A percentile compares a stretch with the other conserved stretches of the same genome.
phyloP scores from a whole-genome alignment of 2,329 filamentous ascomycete genomes.

The Pestalotiopsis fici region DNA sequence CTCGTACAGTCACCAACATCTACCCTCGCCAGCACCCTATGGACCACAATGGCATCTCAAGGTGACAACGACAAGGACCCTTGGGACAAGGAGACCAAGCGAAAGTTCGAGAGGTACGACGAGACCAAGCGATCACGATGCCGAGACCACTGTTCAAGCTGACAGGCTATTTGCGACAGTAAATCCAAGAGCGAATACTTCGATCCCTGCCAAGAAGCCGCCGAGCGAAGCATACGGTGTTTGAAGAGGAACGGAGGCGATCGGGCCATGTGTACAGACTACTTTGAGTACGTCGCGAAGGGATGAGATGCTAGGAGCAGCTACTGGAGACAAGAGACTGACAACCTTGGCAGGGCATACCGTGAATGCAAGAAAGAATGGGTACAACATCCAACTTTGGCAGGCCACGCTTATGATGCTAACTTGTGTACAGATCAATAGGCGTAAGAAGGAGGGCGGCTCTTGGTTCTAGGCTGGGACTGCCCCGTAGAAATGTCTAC shows the following conservation, averaged over 20 bases:
- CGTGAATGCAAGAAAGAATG: conserved; percentile 93
- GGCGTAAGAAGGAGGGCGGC: conserved; percentile 30
- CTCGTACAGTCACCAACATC: not conserved
- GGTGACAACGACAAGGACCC: conserved; percentile 32
- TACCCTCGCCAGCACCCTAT: not conserved
- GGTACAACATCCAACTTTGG: conserved; percentile 52
- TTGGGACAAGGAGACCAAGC: conserved; percentile 61
- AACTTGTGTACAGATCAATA: conserved; percentile 26
- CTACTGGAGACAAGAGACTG: conserved; percentile 1
- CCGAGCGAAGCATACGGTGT: conserved; percentile 81
- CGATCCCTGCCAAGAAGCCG: conserved; percentile 94
- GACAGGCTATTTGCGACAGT: conserved; percentile 44
- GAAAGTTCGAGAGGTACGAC: conserved; percentile 65
- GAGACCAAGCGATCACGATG: not conserved
- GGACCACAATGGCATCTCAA: conserved; percentile 25
- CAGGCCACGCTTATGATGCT: not conserved
- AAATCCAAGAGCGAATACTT: conserved; percentile 89
- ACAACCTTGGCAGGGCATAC: conserved; percentile 67
- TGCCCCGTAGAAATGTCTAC: no score
- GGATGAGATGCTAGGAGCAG: not conserved
- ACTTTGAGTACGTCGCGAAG: conserved; percentile 76
- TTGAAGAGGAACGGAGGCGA: conserved; percentile 87
- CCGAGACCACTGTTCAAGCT: not conserved
- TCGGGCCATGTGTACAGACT: conserved; percentile 86
- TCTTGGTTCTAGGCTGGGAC: conserved; percentile 14